Evolutionary conservation across 495 filamentous ascomycete genomes (phyloP).

Genomic region (Zalerion maritima): DNA sequence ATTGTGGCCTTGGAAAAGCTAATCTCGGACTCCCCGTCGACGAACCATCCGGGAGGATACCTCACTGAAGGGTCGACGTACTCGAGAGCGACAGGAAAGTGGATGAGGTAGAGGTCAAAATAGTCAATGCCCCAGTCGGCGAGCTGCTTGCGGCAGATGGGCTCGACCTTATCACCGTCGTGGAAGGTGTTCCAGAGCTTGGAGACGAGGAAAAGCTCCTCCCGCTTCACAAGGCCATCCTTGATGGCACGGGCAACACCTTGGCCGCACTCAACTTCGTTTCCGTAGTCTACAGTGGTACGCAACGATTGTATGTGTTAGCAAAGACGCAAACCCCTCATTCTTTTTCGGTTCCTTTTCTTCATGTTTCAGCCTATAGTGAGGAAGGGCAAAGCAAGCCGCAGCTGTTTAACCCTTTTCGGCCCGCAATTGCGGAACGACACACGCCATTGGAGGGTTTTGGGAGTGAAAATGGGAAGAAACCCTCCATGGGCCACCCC

Average conservation of each 20-base stretch:
- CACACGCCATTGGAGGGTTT: too few species aligned
- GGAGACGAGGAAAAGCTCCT: constrained; percentile 81
- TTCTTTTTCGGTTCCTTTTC: too few species aligned
- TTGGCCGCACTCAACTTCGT: constrained; percentile 71
- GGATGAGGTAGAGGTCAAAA: constrained; percentile 72
- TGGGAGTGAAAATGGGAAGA: too few species aligned
- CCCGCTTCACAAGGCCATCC: constrained; percentile 71
- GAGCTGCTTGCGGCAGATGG: constrained; percentile 58
- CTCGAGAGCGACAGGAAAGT: constrained; percentile 68
- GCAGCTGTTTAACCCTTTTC: too few species aligned
- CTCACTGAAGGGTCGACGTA: constrained; percentile 63
- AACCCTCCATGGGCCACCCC: too few species aligned
- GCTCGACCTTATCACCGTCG: constrained; percentile 55
- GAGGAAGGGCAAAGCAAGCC: too few species aligned
- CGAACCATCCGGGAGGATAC: constrained; percentile 70
- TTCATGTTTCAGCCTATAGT: too few species aligned
- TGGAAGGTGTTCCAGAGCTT: constrained; percentile 92
- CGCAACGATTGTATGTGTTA: too few species aligned
- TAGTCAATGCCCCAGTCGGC: constrained; percentile 72
- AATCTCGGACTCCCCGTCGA: constrained; percentile 41
- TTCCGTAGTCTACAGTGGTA: constrained; percentile 77
- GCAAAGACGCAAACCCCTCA: too few species aligned
- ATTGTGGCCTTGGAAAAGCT: constrained; percentile 52
- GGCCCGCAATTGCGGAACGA: too few species aligned
- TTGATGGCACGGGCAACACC: constrained; percentile 77